Percentiles rank a stretch among this genome's conserved stretches.
Conservation (phyloP, 768 basidiomycete species). For the Kwoniella europaea region DNA sequence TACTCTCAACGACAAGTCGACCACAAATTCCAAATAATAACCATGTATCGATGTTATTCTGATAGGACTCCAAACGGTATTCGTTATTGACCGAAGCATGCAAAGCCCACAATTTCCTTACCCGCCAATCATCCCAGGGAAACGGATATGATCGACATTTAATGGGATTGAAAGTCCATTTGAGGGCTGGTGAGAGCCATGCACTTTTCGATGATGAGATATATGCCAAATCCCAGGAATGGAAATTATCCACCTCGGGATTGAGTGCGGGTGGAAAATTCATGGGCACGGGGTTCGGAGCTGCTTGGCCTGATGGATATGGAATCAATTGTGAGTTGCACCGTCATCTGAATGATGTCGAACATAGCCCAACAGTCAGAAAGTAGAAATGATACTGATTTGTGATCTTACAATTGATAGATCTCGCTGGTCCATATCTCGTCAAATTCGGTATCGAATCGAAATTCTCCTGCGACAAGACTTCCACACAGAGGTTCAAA, state of each 20-base stretch:
- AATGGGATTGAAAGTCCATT: conserved; percentile 76
- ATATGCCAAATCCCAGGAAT: conserved; percentile 74
- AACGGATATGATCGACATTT: conserved; percentile 88
- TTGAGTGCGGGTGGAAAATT: conserved; percentile 84
- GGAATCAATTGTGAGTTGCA: conserved; percentile 82
- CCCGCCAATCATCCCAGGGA: conserved; percentile 77
- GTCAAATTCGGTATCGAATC: conserved; percentile 95
- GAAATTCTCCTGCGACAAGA: conserved; percentile 71
- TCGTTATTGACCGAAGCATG: conserved; percentile 71
- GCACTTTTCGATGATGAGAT: conserved; percentile 76
- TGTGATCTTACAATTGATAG: conserved; percentile 59
- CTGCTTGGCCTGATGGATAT: conserved; percentile 82
- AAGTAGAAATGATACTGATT: neutral
- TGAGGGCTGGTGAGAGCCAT: conserved; percentile 66
- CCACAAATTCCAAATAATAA: neutral
- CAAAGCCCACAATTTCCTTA: conserved; percentile 71
- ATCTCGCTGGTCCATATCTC: conserved; percentile 75
- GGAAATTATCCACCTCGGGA: conserved; percentile 89
- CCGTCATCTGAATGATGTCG: too few relatives aligned
- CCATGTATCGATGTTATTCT: neutral
- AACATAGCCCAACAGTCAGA: too few relatives aligned
- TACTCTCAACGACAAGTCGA: neutral
- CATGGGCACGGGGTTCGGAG: conserved; percentile 90
- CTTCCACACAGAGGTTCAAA: conserved; percentile 75
- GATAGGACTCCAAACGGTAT: conserved; percentile 60